Conservation (phyloP, 345 rosid genomes). For the Lepidium africanum region DNA sequence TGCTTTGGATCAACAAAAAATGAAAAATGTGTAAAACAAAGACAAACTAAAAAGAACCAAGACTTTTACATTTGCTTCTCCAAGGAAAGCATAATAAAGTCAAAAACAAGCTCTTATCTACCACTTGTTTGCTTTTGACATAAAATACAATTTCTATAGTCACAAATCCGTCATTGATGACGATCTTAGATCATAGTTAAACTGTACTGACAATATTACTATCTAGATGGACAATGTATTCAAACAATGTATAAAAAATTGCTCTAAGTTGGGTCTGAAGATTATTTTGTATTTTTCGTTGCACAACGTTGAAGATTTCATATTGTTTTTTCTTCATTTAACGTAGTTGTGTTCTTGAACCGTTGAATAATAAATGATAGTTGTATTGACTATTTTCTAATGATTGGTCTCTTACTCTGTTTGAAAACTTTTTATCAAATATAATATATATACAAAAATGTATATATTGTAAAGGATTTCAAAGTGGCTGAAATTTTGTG, state of each 20-base stretch:
- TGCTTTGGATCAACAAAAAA: neutral
- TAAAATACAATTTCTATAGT: neutral
- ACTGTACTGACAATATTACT: neutral
- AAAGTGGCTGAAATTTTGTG: neutral
- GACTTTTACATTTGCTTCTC: neutral
- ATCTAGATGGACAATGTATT: neutral
- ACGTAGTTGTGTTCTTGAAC: neutral
- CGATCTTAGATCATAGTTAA: neutral
- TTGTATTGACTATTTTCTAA: neutral
- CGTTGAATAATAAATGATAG: neutral
- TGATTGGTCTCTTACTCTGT: neutral
- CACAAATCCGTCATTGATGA: constrained; percentile 18
- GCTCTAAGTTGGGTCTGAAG: neutral
- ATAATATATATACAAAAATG: neutral
- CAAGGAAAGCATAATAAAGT: constrained; percentile 9
- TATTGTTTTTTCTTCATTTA: neutral
- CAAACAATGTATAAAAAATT: too few species aligned
- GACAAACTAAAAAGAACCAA: neutral
- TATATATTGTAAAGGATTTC: too few species aligned
- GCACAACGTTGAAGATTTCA: neutral
- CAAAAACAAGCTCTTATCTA: neutral
- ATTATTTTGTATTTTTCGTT: neutral
- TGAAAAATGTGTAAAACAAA: neutral
- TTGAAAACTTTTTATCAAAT: neutral
- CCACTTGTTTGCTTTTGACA: constrained; percentile 6